Evolutionary conservation across 345 rosid species (phyloP).

Genomic region (Populus davidiana): DNA sequence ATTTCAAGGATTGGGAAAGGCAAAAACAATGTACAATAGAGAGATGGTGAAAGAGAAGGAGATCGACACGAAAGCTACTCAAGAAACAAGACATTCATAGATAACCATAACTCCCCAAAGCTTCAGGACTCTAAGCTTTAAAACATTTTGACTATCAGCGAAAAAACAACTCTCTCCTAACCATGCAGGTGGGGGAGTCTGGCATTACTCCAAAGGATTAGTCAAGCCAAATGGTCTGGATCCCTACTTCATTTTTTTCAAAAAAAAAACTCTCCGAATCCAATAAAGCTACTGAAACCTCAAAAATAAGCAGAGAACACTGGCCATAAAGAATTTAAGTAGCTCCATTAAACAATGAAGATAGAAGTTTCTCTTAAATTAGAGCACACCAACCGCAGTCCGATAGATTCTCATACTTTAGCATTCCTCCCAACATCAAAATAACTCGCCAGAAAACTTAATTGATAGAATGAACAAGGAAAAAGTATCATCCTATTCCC

Average conservation of each 20-base stretch:
- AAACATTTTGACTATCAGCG: not conserved
- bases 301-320: not conserved
- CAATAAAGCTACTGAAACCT: not conserved
- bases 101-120: not conserved
- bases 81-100: not conserved
- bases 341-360: not conserved
- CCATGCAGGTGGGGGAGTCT: not conserved
- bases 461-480: not conserved
- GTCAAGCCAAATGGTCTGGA: not conserved
- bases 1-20: not conserved
- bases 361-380: not conserved
- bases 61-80: not conserved
- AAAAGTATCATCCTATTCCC: not conserved
- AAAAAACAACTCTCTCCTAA: not conserved
- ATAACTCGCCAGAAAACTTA: not conserved
- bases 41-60: not conserved
- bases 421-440: not conserved
- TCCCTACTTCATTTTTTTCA: not conserved
- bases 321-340: not conserved
- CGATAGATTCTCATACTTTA: not conserved
- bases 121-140: not conserved
- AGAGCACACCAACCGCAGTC: not conserved
- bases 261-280: not conserved
- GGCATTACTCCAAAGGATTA: not conserved
- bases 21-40: not conserved